These are phyloP conservation scores for Apophysomyces ossiformis DNA, from an alignment of 371 early-diverging fungal species.

Conservation along the genomic window DNA sequence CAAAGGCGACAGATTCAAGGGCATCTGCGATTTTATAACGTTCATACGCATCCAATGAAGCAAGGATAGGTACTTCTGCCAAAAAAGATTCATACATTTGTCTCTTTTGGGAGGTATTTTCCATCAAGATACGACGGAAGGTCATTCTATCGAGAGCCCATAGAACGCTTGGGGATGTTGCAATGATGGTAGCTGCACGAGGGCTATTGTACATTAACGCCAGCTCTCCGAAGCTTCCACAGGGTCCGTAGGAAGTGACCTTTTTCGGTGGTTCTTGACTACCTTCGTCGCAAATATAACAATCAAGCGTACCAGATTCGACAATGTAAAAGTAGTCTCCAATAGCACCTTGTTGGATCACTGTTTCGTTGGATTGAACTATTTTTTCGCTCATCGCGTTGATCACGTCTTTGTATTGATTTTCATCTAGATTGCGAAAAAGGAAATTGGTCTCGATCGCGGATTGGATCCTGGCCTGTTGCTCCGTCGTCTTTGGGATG, in stretches of 20 bases:
- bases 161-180: conserved; percentile 78
- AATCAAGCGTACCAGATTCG: conserved; percentile 93
- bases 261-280: conserved; percentile 32
- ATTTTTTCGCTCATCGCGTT: conserved; percentile 96
- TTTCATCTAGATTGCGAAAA: conserved; percentile 93
- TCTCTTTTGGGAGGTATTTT: conserved; percentile 87
- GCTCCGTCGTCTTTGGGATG: conserved; percentile 88
- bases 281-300: conserved; percentile 67
- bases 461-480: conserved; percentile 78
- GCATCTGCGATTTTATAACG: conserved; percentile 94
- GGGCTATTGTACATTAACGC: conserved; percentile 98
- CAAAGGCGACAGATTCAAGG: conserved; percentile 78
- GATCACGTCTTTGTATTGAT: conserved; percentile 93
- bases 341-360: conserved; percentile 94
- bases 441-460: conserved; percentile 89
- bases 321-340: conserved; percentile 98
- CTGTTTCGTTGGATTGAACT: conserved; percentile 68
- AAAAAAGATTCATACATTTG: conserved; percentile 92
- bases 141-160: conserved; percentile 96
- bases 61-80: conserved; percentile 84
- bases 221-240: conserved; percentile 87
- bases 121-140: conserved; percentile 92
- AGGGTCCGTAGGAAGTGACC: conserved; percentile 67
- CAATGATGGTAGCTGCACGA: conserved; percentile 92
- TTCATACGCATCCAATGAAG: conserved; percentile 85